Evolutionary conservation across 345 rosid species (phyloP).

Genomic region (Citrus hindsii): DNA sequence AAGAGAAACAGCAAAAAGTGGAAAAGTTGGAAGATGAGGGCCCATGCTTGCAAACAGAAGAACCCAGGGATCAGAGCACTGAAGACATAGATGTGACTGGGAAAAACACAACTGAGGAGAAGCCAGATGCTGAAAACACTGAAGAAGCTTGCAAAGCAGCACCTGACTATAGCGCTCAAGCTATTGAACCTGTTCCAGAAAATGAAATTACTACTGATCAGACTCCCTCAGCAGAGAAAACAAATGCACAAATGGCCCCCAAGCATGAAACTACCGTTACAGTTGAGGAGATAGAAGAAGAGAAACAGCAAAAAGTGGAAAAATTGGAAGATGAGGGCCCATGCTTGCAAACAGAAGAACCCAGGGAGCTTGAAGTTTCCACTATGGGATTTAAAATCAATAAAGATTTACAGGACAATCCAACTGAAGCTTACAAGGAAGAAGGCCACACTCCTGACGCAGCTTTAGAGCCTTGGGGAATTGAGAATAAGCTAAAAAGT

Average conservation of each 20-base stretch:
- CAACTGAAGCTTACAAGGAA: conserved; percentile 7
- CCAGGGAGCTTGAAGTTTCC: conserved; percentile 19
- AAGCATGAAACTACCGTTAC: conserved; percentile 14
- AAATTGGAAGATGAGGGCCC: conserved; percentile 15
- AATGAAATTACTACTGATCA: conserved; percentile 17
- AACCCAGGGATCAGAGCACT: conserved; percentile 7
- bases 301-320: conserved; percentile 4
- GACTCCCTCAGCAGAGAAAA: conserved; percentile 22
- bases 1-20: conserved; percentile 6
- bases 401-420: conserved; percentile 9
- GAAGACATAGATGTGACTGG: conserved; percentile 6
- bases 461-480: conserved; percentile 6
- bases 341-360: conserved; percentile 17
- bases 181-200: conserved; percentile 19
- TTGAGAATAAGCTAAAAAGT: conserved; percentile 7
- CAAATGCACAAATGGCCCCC: conserved; percentile 22
- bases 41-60: conserved; percentile 15
- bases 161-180: not conserved
- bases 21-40: conserved; percentile 17
- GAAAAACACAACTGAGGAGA: not conserved
- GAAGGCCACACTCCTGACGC: conserved; percentile 4
- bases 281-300: conserved; percentile 23
- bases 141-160: conserved; percentile 18
- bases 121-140: not conserved
- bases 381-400: not conserved